These are phyloP conservation scores for Zostera marina DNA, from an alignment of 116 monocot species.

Conservation along the genomic window DNA sequence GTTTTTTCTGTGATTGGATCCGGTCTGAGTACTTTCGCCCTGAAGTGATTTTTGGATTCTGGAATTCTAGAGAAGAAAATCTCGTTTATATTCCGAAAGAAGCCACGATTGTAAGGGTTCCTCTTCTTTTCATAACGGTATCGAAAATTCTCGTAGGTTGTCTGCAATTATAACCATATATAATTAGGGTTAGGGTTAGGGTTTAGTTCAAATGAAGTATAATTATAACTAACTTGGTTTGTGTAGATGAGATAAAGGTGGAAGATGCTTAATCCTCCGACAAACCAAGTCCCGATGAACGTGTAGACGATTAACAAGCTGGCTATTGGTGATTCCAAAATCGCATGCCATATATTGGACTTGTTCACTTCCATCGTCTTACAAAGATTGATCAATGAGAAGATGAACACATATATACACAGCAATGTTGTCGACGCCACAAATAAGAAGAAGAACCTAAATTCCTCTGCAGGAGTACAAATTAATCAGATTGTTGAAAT, in stretches of 20 bases:
- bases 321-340: conserved; percentile 37
- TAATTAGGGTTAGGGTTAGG: background rate
- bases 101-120: conserved; percentile 72
- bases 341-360: conserved; percentile 33
- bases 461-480: conserved; percentile 32
- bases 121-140: conserved; percentile 53
- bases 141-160: conserved; percentile 82
- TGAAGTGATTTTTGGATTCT: conserved; percentile 40
- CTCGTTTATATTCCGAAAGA: conserved; percentile 32
- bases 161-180: conserved; percentile 22
- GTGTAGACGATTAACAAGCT: conserved; percentile 44
- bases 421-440: conserved; percentile 38
- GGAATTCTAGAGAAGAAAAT: conserved; percentile 54
- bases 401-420: conserved; percentile 43
- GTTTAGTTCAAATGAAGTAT: background rate
- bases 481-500: background rate
- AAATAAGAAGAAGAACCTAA: conserved; percentile 67
- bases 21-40: conserved; percentile 34
- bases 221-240: conserved; percentile 30
- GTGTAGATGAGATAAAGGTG: conserved; percentile 48
- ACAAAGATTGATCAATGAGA: conserved; percentile 43
- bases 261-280: conserved; percentile 48
- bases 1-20: conserved; percentile 12
- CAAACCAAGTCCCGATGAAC: conserved; percentile 54
- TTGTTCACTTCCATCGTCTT: conserved; percentile 15